These are phyloP conservation scores for Boletus bicolor DNA, from an alignment of 768 basidiomycete genomes.

Conservation along the genomic window DNA sequence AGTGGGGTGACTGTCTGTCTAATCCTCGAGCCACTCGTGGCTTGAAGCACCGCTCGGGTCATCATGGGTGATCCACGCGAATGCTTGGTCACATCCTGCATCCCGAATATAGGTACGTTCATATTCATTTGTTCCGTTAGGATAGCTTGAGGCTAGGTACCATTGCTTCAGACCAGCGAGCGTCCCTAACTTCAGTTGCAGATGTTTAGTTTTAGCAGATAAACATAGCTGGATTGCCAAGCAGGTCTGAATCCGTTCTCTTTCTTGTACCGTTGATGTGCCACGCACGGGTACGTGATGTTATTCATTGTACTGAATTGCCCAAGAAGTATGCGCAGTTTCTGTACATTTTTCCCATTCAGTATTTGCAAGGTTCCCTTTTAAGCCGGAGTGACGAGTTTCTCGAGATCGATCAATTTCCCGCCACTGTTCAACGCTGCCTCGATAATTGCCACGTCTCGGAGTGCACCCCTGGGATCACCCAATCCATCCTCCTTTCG, in stretches of 20 bases:
- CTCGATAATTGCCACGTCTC: slow-evolving; percentile 78
- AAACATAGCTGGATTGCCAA: not conserved
- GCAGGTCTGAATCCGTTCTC: not conserved
- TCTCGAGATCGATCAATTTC: slow-evolving; percentile 51
- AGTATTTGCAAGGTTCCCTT: not conserved
- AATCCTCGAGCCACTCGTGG: not conserved
- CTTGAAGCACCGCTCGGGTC: not conserved
- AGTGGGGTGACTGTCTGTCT: not conserved
- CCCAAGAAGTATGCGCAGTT: not conserved
- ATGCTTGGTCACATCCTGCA: not conserved
- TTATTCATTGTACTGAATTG: not conserved
- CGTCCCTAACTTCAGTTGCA: not conserved
- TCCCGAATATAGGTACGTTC: not conserved
- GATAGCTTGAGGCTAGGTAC: not conserved
- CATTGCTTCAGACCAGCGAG: not conserved
- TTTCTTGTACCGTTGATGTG: not conserved
- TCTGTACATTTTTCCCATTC: not conserved
- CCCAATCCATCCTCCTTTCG: slow-evolving; percentile 56
- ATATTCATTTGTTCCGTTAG: not conserved
- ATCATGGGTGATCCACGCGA: not conserved
- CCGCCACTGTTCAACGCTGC: slow-evolving; percentile 70
- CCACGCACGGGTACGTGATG: not conserved
- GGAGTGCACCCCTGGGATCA: slow-evolving; percentile 58
- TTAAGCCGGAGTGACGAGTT: slow-evolving; percentile 23
- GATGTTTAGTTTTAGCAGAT: too few species aligned